Evolutionary conservation across 495 filamentous ascomycete species (phyloP).

Genomic region (Trichocladium uniseriatum): DNA sequence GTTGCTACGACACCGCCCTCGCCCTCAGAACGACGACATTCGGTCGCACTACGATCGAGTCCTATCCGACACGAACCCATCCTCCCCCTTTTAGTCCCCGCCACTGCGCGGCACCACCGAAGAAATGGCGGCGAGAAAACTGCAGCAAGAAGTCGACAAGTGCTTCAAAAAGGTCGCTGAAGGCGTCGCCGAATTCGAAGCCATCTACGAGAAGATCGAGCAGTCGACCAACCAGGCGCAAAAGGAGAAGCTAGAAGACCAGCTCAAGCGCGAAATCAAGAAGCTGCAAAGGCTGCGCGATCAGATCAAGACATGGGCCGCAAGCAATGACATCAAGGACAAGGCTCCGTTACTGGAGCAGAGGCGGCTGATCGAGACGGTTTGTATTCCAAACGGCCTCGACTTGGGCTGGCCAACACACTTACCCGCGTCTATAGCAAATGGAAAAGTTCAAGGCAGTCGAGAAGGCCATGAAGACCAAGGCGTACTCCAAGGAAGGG

Average conservation of each 20-base stretch:
- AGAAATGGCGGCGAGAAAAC: conserved; percentile 86
- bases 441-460: conserved; percentile 99
- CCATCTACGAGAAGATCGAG: conserved; percentile 91
- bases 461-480: conserved; percentile 99
- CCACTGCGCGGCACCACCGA: conserved; percentile 5
- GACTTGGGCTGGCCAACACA: conserved; percentile 6
- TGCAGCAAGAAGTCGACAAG: conserved; percentile 94
- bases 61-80: background rate
- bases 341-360: conserved; percentile 91
- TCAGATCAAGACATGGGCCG: conserved; percentile 98
- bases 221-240: conserved; percentile 83
- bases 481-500: conserved; percentile 97
- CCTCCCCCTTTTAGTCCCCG: background rate
- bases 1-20: background rate
- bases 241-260: conserved; percentile 95
- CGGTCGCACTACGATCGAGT: conserved; percentile 3
- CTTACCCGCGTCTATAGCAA: conserved; percentile 52
- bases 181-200: conserved; percentile 85
- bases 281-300: conserved; percentile 95
- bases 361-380: conserved; percentile 90
- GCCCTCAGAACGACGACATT: background rate
- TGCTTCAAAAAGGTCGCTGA: conserved; percentile 96
- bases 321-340: conserved; percentile 96
- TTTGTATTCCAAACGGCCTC: conserved; percentile 31
- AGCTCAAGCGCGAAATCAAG: conserved; percentile 98